Base-by-base conservation (phyloP, 768 basidiomycete genomes). In the Macrolepiota albuminosa region DNA sequence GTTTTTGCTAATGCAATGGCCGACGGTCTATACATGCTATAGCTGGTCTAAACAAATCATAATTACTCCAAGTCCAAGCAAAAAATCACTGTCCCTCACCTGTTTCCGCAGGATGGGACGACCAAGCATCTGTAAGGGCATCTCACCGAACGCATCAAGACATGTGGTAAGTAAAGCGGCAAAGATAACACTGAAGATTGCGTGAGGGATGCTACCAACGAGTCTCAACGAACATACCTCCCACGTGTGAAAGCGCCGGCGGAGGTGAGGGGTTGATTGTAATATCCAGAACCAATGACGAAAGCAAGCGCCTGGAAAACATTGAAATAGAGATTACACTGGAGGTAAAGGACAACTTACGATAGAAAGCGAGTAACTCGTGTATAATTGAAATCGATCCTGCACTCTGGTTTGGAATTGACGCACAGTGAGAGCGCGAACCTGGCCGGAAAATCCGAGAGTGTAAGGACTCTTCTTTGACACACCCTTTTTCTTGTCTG, bases 241-340 rank as follows among this genome's bases (percentile, higher is more conserved):
- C 91, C 92, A 62, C 93, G 84, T 29, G 93, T 93, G 74, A 97
- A 97, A 0, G 88, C 91, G 36, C 94, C 94, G 45, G 81, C 80
- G 6, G 93, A 84, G 0, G 88, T 87, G 14, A 80, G 67, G 1
- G 91, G 89, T 52, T 89, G 80, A 51, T 88, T 83, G 67, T 86
- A 84, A 76, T 84, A 96, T 8, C 87, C 84, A 8, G 81, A 85
- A 39, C 93, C 93, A 64, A 90, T 76, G 45, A 91, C 80, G 49
- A 91, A 66, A n/a, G 85, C 80, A 33, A 87, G 70, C 40, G 75
- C 66, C 83, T 84, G 56, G 5, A 59, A 5, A 63, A 45, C 0
- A 14, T 24, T 61, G 61, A 37, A 54, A n/a, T 40, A 14, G 14
- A 4, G 1, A 31, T 14, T 14, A 37, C 18, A 37, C 31, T 33